Evolutionary conservation across 345 rosid genomes (phyloP), one percentile per base, ranked within the genome.

Genomic region (Erucastrum elatum): DNA sequence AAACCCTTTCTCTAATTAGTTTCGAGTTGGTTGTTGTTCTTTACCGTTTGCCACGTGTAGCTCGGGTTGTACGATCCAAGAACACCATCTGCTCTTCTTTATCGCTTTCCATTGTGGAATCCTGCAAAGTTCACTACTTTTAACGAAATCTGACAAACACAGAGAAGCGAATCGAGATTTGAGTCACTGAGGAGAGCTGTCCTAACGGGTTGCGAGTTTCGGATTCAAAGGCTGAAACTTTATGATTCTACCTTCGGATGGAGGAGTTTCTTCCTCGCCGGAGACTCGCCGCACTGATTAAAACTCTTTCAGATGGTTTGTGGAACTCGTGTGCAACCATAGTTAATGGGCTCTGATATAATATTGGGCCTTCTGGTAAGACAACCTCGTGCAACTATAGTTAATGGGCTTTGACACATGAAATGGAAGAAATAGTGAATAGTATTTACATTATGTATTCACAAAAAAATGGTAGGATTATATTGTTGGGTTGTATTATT

Each of bases 31-130:
- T 55, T 21, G 21, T 21, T 60, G 56, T n/a, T 51, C 16, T 68
- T 79, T 49, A 89, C 98, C 98, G 87, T 82, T 86, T 91, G 13
- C 97, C 98, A 80, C 92, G 87, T 46, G 94, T 90, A 68, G 85
- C 69, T 66, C 98, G 90, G 74, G 90, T 75, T 67, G 82, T 34
- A 70, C 94, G 93, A 63, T 90, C 98, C 59, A 94, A 89, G 78
- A 90, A 86, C 62, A 86, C 85, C 27, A 78, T 21, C 37, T 67
- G 77, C 39, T 88, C 87, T 29, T 88, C 94, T 79, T 84, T 82
- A 55, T 88, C 74, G 69, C 75, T 72, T 69, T 86, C 94, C 94
- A 88, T 85, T 66, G 70, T 11, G 68, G 21, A 21, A 21, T 76
- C 17, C 37, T 65, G 64, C 41, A 73, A 79, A 46, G 60, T 33